phyloP scores from a whole-genome alignment of 371 early-diverging fungal genomes.

The Mortierella sp. region DNA sequence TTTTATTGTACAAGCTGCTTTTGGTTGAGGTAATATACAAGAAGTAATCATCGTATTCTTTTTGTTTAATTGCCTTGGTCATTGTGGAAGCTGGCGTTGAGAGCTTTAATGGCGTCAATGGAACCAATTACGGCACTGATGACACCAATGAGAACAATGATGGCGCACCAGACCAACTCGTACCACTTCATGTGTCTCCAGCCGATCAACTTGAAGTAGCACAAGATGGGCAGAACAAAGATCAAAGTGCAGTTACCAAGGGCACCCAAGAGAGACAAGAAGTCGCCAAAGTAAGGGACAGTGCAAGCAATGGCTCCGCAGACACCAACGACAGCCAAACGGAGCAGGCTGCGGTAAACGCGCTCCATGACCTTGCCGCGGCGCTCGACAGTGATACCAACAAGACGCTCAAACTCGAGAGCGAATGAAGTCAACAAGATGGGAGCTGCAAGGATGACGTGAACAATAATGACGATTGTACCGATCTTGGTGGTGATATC shows the following conservation, averaged over 20 bases:
- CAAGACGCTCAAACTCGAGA: conserved; percentile 73
- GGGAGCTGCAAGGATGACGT: conserved; percentile 84
- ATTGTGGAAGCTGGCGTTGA: conserved; percentile 14
- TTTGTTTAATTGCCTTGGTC: conserved; percentile 10
- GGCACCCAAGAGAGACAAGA: conserved; percentile 84
- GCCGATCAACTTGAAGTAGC: conserved; percentile 78
- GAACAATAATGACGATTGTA: conserved; percentile 79
- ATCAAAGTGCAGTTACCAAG: conserved; percentile 79
- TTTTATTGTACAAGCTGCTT: neutral
- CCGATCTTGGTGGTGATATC: conserved; percentile 73
- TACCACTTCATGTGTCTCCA: conserved; percentile 64
- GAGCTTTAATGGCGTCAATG: conserved; percentile 68
- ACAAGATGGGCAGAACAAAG: conserved; percentile 83
- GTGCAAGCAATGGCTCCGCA: conserved; percentile 71
- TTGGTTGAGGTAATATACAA: neutral
- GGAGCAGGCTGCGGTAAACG: conserved; percentile 64
- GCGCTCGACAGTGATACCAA: conserved; percentile 65
- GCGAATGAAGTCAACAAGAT: conserved; percentile 82
- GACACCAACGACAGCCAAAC: conserved; percentile 62
- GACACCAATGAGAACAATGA: conserved; percentile 74
- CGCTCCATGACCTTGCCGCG: conserved; percentile 64
- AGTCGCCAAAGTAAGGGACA: conserved; percentile 80
- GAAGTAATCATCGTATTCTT: neutral
- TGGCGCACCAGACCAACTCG: conserved; percentile 71
- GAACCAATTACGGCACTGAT: conserved; percentile 81